Evolutionary conservation across 2,329 filamentous ascomycete genomes (phyloP).

Genomic region (Exophiala xenobiotica): DNA sequence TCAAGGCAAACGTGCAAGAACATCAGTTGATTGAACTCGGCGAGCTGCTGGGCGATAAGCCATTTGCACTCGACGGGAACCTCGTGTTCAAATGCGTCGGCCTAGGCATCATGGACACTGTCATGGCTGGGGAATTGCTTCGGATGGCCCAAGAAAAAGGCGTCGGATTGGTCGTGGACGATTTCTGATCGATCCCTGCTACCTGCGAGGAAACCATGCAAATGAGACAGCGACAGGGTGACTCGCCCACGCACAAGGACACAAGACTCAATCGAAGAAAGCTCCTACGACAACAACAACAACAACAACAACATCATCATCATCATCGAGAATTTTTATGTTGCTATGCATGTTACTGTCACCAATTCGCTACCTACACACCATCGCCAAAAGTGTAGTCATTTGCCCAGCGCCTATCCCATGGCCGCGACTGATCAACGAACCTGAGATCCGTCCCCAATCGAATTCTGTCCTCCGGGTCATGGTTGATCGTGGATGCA

Average conservation of each 20-base stretch:
- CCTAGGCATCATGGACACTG: slow-evolving; percentile 52
- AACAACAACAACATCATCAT: too few relatives aligned
- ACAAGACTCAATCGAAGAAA: too few relatives aligned
- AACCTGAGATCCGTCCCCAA: slow-evolving; percentile 59
- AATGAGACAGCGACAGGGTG: too few relatives aligned
- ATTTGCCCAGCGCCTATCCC: slow-evolving; percentile 50
- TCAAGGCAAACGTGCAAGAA: slow-evolving; percentile 39
- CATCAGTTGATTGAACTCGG: slow-evolving; percentile 47
- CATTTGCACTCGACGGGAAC: slow-evolving; percentile 35
- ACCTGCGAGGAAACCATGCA: too few relatives aligned
- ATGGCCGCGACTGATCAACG: slow-evolving; percentile 52
- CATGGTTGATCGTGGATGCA: slow-evolving; percentile 57
- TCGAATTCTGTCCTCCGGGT: slow-evolving; percentile 52
- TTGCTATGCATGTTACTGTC: too few relatives aligned
- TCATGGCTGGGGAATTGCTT: slow-evolving; percentile 44
- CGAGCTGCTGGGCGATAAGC: slow-evolving; percentile 34
- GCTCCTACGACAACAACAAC: too few relatives aligned
- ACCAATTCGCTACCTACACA: slow-evolving; percentile 8
- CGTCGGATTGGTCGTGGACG: slow-evolving; percentile 39
- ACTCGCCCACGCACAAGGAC: too few relatives aligned
- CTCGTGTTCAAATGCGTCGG: slow-evolving; percentile 54
- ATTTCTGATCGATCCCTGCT: slow-evolving; percentile 34
- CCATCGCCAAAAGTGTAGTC: slow-evolving; percentile 40
- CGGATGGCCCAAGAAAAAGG: slow-evolving; percentile 37
- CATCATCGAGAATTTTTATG: too few relatives aligned